Evolutionary conservation across 352 stramenopile genomes (phyloP).

Genomic region (Thalassiosira livingstoniorum): DNA sequence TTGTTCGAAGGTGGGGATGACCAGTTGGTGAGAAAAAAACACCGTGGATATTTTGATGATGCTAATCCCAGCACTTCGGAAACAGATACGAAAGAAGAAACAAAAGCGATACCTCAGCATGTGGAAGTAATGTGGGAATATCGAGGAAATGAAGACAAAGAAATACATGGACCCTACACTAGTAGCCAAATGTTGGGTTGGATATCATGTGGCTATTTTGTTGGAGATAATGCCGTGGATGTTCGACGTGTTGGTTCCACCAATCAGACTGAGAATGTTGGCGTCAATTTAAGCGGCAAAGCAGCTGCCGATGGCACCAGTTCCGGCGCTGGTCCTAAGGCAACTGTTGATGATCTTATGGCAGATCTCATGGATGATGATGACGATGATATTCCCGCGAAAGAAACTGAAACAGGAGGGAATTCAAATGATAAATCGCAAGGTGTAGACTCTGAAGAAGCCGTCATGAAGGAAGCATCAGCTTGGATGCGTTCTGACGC

Average conservation of each 20-base stretch:
- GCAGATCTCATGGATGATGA: constrained; percentile 80
- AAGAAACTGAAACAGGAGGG: neutral
- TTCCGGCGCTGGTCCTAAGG: too few species aligned
- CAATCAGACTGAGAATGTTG: neutral
- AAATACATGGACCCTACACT: constrained; percentile 77
- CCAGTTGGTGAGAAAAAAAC: constrained; percentile 35
- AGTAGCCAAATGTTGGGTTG: constrained; percentile 80
- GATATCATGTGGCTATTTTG: constrained; percentile 80
- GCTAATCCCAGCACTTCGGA: neutral
- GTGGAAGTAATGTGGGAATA: constrained; percentile 77
- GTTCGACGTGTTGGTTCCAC: constrained; percentile 58
- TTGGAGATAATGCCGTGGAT: constrained; percentile 73
- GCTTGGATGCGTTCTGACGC: constrained; percentile 44
- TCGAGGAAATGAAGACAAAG: constrained; percentile 75
- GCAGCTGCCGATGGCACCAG: neutral
- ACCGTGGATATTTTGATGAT: constrained; percentile 51
- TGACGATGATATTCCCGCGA: constrained; percentile 66
- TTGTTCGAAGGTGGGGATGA: neutral
- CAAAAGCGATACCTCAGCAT: constrained; percentile 50
- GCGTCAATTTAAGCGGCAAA: constrained; percentile 8
- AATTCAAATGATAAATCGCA: neutral
- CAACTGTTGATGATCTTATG: constrained; percentile 74
- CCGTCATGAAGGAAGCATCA: constrained; percentile 25
- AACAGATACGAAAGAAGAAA: constrained; percentile 43
- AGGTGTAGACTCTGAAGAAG: constrained; percentile 24